Evolutionary conservation across 2,329 filamentous ascomycete genomes (phyloP).

Genomic region (Calonectria pseudoreteaudii): DNA sequence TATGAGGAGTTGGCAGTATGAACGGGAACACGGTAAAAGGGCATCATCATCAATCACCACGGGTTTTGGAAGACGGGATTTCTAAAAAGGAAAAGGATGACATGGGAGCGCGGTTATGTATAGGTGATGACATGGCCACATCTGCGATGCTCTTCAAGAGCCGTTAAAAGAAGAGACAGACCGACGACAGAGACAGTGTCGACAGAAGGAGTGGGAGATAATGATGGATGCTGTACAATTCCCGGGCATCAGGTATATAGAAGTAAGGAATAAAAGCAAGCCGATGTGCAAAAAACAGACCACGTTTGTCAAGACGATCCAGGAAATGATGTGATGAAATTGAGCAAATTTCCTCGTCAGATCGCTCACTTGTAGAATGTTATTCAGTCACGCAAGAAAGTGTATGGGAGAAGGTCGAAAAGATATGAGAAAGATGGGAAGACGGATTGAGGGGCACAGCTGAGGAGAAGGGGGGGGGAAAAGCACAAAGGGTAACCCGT

Average conservation of each 20-base stretch:
- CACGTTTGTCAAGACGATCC: not conserved
- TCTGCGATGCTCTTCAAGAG: conserved; percentile 26
- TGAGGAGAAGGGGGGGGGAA: not conserved
- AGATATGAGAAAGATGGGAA: not conserved
- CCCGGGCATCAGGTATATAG: conserved; percentile 33
- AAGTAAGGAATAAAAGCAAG: conserved; percentile 29
- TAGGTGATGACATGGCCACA: conserved; percentile 35
- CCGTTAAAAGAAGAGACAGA: conserved; percentile 26
- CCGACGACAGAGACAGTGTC: conserved; percentile 3
- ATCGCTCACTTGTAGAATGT: not conserved
- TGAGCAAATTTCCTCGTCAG: not conserved
- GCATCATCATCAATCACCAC: conserved; percentile 30
- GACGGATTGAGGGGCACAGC: not conserved
- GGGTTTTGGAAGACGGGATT: conserved; percentile 22
- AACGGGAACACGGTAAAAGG: conserved; percentile 22
- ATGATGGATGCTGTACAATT: conserved; percentile 34
- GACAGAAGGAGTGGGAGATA: conserved; percentile 28
- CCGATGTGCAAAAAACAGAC: conserved; percentile 19
- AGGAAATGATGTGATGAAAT: not conserved
- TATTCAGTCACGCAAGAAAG: not conserved
- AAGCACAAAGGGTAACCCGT: not conserved
- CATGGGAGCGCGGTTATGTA: conserved; percentile 29
- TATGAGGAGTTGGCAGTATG: conserved; percentile 27
- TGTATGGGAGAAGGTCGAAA: not conserved
- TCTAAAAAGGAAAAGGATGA: conserved; percentile 13